A percentile compares a stretch with the other conserved stretches of the same genome.
Conservation (phyloP, 768 basidiomycete genomes). For the Chlorophyllum brunneum region DNA sequence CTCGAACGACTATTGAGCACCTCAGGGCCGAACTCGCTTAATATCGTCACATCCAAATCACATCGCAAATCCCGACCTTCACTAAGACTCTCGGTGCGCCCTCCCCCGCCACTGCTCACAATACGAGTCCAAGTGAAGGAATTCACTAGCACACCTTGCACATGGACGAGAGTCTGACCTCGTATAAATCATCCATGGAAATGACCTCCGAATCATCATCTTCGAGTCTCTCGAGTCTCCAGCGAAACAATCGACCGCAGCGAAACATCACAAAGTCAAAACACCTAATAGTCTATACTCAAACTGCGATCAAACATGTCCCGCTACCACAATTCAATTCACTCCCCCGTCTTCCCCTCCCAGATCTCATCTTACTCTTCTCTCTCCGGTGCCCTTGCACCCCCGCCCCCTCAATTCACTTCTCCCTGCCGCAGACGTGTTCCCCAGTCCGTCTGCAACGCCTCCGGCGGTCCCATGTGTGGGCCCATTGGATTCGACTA, state of each 20-base stretch:
- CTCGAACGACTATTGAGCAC: not conserved
- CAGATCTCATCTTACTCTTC: conserved; percentile 12
- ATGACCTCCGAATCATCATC: not conserved
- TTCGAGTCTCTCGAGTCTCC: not conserved
- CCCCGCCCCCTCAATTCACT: conserved; percentile 6
- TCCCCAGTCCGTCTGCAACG: conserved; percentile 8
- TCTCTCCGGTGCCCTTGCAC: conserved; percentile 12
- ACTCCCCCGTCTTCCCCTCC: conserved; percentile 9
- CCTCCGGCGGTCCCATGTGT: not conserved
- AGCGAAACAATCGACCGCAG: not conserved
- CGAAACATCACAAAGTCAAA: not conserved
- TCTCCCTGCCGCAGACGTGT: conserved; percentile 7
- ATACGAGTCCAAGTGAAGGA: not conserved
- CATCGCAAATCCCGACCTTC: not conserved
- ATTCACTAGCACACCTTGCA: not conserved
- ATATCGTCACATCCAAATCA: not conserved
- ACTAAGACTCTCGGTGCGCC: not conserved
- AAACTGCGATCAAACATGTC: conserved; percentile 2
- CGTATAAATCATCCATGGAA: conserved; percentile 6
- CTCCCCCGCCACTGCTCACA: conserved; percentile 3
- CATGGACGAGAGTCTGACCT: not conserved
- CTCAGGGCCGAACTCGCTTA: not conserved
- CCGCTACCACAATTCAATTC: conserved; percentile 6
- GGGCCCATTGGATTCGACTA: conserved; percentile 9
- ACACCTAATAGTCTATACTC: conserved; percentile 4